Conservation (phyloP, 192 early-diverging fungal species). For the Coemansia sp. region DNA sequence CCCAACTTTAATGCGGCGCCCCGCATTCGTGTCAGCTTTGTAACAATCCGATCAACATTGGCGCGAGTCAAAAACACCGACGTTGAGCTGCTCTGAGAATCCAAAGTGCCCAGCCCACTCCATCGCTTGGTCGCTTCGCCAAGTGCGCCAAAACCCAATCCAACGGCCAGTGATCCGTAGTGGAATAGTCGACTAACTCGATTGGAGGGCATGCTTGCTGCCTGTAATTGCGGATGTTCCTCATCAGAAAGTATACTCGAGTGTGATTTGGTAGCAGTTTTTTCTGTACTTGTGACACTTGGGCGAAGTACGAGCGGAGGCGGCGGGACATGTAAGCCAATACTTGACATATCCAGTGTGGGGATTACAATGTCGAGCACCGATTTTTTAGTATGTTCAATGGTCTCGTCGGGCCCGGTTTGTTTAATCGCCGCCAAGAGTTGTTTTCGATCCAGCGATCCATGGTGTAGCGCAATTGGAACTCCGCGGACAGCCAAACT, state of each 20-base stretch:
- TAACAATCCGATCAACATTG: slow-evolving; percentile 87
- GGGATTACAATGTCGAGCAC: slow-evolving; percentile 2
- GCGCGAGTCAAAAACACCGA: slow-evolving; percentile 67
- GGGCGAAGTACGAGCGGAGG: slow-evolving; percentile 29
- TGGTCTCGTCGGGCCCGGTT: not conserved
- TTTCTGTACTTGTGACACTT: not conserved
- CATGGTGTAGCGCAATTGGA: slow-evolving; percentile 25
- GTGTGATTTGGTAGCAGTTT: not conserved
- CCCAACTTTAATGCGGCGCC: slow-evolving; percentile 97
- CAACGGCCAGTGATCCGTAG: slow-evolving; percentile 74
- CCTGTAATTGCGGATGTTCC: slow-evolving; percentile 19
- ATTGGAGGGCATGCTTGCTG: slow-evolving; percentile 69
- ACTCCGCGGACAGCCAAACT: not conserved
- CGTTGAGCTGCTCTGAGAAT: slow-evolving; percentile 26
- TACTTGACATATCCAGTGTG: slow-evolving; percentile 23
- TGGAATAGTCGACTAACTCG: slow-evolving; percentile 77
- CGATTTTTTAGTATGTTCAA: not conserved
- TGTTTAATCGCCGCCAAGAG: slow-evolving; percentile 14
- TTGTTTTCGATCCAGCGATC: slow-evolving; percentile 23
- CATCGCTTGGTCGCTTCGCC: slow-evolving; percentile 64
- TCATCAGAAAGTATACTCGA: not conserved
- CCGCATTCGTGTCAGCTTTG: slow-evolving; percentile 85
- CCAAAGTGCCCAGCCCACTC: slow-evolving; percentile 51
- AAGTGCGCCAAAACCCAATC: slow-evolving; percentile 71
- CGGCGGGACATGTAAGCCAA: slow-evolving; percentile 25